Evolutionary conservation across 352 stramenopile species (phyloP), one percentile per base, ranked within the genome.

Genomic region (Elongisporangium undulatum): DNA sequence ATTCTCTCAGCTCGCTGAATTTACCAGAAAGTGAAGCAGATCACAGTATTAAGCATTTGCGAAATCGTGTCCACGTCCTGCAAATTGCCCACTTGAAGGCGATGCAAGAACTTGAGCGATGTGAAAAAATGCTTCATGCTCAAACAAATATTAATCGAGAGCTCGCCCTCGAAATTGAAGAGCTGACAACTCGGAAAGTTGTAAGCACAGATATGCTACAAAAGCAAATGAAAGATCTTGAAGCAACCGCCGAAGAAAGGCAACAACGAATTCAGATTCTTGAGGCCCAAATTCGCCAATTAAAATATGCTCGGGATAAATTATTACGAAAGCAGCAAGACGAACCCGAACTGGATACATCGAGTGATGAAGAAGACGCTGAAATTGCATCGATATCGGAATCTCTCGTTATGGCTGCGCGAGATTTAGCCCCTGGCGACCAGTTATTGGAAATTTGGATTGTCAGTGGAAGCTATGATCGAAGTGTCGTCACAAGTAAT

Each of bases 61-160:
- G 76, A 41, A 87, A 91, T 59, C 79, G 83, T 20, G 74, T 97
- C 8, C 89, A 98, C 49, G 77, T 92, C 54, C 72, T 97, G 16
- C 90, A 97, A 57, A 75, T 97, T 16, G 78, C 82, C 16, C 92
- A 98, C 57, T 69, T 98, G 6, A 92, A 95, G 51, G 73, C 92
- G 9, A 91, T 90, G 57, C 88, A 96, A 55, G 94, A 98, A 57
- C 69, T 97, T 10, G 94, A 98, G 68, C 73, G 93, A 2, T 90
- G 89, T 48, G 94, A 98, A 58, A 90, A 95, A 64, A 98, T 98
- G 92, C 77, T 98, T 12, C 89, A 97, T 41, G 90, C 90, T 2
- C 94, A 98, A 67, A 97, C 85, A n/a, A 92, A 85, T 49, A 98
- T 98, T 67, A 98, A 98, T 61, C 75, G 86, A 15, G 93, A 98